Percentiles rank a stretch among this genome's conserved stretches.
phyloP scores from a whole-genome alignment of 202 grass and related monocot species.

The Panicum virgatum region DNA sequence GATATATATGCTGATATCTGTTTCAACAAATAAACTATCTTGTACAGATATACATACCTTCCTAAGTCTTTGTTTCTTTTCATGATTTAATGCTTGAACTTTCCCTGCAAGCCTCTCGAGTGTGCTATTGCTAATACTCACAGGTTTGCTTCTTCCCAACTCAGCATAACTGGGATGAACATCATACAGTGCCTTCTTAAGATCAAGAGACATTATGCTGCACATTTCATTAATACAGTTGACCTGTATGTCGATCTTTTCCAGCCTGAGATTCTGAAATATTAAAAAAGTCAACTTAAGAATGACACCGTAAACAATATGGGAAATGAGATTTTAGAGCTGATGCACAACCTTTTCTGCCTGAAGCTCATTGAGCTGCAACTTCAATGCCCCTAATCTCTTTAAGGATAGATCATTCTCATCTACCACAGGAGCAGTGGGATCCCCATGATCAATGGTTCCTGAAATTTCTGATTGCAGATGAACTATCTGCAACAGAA shows the following conservation, averaged over 20 bases:
- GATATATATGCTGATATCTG: neutral
- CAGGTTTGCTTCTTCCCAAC: conserved; percentile 36
- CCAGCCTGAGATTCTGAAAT: conserved; percentile 76
- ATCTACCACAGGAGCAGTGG: conserved; percentile 50
- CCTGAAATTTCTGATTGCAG: conserved; percentile 78
- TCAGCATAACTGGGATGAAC: conserved; percentile 79
- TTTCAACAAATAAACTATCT: conserved; percentile 1
- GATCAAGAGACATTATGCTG: conserved; percentile 69
- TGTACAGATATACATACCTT: conserved; percentile 50
- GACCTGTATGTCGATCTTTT: conserved; percentile 60
- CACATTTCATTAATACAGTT: conserved; percentile 67
- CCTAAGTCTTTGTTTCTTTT: conserved; percentile 70
- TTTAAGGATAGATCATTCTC: conserved; percentile 58
- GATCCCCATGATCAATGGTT: conserved; percentile 50
- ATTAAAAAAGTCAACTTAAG: conserved; percentile 24
- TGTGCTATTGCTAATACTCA: conserved; percentile 71
- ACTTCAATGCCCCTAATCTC: conserved; percentile 64
- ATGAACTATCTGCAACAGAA: conserved; percentile 60
- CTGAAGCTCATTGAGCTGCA: conserved; percentile 70
- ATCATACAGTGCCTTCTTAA: conserved; percentile 62
- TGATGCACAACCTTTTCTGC: conserved; percentile 67
- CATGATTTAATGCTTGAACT: conserved; percentile 63
- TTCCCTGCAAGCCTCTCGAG: conserved; percentile 56
- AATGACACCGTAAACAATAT: neutral
- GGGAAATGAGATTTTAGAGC: neutral